Base-by-base conservation (phyloP, 768 basidiomycete species). In the Boletus barrowsii region DNA sequence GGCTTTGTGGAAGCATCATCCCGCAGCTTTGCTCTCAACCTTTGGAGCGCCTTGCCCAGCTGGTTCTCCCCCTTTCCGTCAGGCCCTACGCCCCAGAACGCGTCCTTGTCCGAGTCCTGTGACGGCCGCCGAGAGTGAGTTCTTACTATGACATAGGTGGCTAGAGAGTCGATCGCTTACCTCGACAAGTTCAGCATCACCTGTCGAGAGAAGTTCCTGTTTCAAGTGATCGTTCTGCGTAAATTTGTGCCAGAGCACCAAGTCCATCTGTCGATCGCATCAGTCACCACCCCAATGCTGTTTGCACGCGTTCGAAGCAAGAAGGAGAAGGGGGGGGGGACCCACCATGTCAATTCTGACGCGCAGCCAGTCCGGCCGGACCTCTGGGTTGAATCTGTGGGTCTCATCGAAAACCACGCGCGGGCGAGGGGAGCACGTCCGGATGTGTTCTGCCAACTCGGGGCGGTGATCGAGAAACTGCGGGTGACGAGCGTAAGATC, bases 81-180 rank as follows among this genome's bases (percentile, higher is more conserved):
- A 43, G 62, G 62, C 44, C 76, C 75, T 52, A 74, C 56, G 29
- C 75, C 76, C 75, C 76, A 78, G 58, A 76, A 75, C 43, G 70
- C 64, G 55, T 77, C 75, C 47, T 67, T 66, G 62, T 65, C 63
- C 2, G 66, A 66, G 49, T 65, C 61, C 59, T 66, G 35, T 32
- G 57, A 59, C 36, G 49, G 53, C 53, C 40, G 42, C 44, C 56
- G 44, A 62, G 53, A 45, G 59, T 61, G 51, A 61, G 62, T 55
- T 53, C 45, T 37, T 30, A n/a, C 35, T 45, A 33, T 47, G 40
- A 53, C 26, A 47, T 29, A 20, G 43, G 47, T 44, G 20, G 30
- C 9, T 20, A 42, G 35, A 9, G 55, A 41, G 26, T 26, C n/a
- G 54, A 60, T 63, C 57, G 47, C 75, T 70, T 52, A 74, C 69